A percentile compares a stretch with the other conserved stretches of the same genome.
phyloP scores from a whole-genome alignment of 2,329 filamentous ascomycete species.

The Penicillium sp. region DNA sequence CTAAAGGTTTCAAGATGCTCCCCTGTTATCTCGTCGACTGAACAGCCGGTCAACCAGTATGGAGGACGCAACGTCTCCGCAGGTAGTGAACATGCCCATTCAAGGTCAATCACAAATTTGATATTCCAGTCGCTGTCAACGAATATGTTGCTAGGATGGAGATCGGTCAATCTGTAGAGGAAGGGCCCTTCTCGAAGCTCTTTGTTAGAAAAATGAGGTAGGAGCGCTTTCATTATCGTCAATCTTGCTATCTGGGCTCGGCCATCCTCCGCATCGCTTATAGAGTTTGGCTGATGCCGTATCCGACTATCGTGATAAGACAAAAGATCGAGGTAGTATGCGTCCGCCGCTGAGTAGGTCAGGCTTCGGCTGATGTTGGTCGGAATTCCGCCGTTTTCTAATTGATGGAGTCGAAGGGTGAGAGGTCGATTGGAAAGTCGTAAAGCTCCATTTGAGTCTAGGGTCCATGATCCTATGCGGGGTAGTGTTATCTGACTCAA shows the following conservation, averaged over 20 bases:
- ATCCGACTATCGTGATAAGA: slow-evolving; percentile 30
- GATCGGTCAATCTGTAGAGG: slow-evolving; percentile 29
- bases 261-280: slow-evolving; percentile 24
- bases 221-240: slow-evolving; percentile 22
- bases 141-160: slow-evolving; percentile 34
- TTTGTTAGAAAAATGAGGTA: slow-evolving; percentile 21
- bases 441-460: slow-evolving; percentile 24
- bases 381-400: slow-evolving; percentile 31
- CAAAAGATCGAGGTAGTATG: slow-evolving; percentile 27
- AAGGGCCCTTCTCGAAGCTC: slow-evolving; percentile 31
- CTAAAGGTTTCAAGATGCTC: slow-evolving; percentile 9
- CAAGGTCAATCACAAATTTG: slow-evolving; percentile 22
- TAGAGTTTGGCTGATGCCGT: slow-evolving; percentile 28
- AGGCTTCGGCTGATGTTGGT: slow-evolving; percentile 25
- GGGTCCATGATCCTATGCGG: slow-evolving; percentile 28
- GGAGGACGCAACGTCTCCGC: slow-evolving; percentile 19
- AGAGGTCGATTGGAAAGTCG: slow-evolving; percentile 32
- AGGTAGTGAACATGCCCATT: slow-evolving; percentile 23
- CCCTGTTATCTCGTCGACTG: slow-evolving; percentile 8
- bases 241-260: slow-evolving; percentile 26
- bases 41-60: slow-evolving; percentile 19
- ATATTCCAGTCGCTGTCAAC: slow-evolving; percentile 27
- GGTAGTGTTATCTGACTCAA: slow-evolving; percentile 19
- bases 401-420: slow-evolving; percentile 23
- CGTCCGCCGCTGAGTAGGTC: slow-evolving; percentile 27